Evolutionary conservation across 331 rosid species (phyloP), one percentile per base, ranked within the genome.

Genomic region (Rhamnella rubrinervis): DNA sequence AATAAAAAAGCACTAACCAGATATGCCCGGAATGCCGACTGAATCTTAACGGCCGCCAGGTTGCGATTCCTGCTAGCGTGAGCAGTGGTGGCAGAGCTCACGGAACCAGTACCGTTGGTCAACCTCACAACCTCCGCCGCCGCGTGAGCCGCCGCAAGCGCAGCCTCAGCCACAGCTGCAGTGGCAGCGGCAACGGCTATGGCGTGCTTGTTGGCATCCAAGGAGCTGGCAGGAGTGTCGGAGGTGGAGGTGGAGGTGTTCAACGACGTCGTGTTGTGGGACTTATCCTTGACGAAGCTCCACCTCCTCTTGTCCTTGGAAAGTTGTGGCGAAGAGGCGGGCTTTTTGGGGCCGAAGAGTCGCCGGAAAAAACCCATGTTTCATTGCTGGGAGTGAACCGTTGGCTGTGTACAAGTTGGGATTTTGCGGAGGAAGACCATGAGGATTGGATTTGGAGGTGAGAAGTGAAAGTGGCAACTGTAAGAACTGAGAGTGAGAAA

Each of bases 101-200:
- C 66, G 1, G 59, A 21, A 15, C 58, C 70, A 6, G 66, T 65
- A 26, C 73, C 61, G 9, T 80, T 84, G 1, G 97, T 95, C 4
- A 91, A 93, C 28, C 96, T 78, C 21, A 95, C 99, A 0, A 95
- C 99, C 83, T 91, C 96, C 0, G 97, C 96, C 0, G 97, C 96
- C 0, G 97, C 96, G 21, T 87, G 96, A 3, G 96, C 92, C 0
- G 96, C 96, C 0, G 92, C 87, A 0, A 91, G 87, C 2, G 96
- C 97, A 0, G 96, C 97, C 75, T 91, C 91, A 0, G 97, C 96
- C 2, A 88, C 96, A 2, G 93, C 87, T 0, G 92, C 95, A 1
- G 93, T 91, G 1, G 97, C 97, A 2, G 89, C 91, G 0, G 95
- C 95, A 0, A 91, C 97, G 2, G 96, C 97, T 31, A 91, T 76